A percentile compares a stretch with the other conserved stretches of the same genome.
phyloP scores from a whole-genome alignment of 108 stramenopile species.

The Cyclotella choctawhatcheeana region DNA sequence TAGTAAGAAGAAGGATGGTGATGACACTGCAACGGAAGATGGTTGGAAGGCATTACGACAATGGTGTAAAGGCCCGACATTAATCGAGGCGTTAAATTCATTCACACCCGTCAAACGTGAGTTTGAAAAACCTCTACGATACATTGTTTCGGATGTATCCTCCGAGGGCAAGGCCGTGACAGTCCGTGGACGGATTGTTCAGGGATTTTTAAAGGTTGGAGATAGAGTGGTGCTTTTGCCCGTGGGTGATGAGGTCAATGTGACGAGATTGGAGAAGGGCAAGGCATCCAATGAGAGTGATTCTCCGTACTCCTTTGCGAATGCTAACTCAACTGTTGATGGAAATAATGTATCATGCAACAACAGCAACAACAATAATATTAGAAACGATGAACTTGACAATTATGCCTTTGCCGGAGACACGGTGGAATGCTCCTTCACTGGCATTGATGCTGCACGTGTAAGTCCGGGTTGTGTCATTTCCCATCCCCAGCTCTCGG shows the following conservation, averaged over 20 bases:
- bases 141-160: conserved; percentile 69
- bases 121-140: conserved; percentile 55
- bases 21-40: no score
- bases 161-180: conserved; percentile 80
- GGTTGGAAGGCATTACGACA: conserved; percentile 33
- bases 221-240: conserved; percentile 82
- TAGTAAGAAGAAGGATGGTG: conserved; percentile 11
- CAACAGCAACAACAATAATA: no score
- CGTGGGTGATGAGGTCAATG: conserved; percentile 74
- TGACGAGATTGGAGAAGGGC: conserved; percentile 71
- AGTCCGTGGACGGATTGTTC: conserved; percentile 73
- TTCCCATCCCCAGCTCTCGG: conserved; percentile 56
- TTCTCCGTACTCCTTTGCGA: conserved; percentile 36
- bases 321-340: no score
- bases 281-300: conserved; percentile 51
- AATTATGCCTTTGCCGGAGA: conserved; percentile 87
- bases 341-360: no score
- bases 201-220: conserved; percentile 74
- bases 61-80: conserved; percentile 80
- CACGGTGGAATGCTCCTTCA: conserved; percentile 76
- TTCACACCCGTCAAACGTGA: conserved; percentile 50
- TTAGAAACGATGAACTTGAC: conserved; percentile 50
- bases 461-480: conserved; percentile 82
- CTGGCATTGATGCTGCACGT: conserved; percentile 79
- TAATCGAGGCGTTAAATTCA: conserved; percentile 68